These are phyloP conservation scores for Odontarrhena argentea DNA, from an alignment of 345 rosid genomes.

Conservation along the genomic window DNA sequence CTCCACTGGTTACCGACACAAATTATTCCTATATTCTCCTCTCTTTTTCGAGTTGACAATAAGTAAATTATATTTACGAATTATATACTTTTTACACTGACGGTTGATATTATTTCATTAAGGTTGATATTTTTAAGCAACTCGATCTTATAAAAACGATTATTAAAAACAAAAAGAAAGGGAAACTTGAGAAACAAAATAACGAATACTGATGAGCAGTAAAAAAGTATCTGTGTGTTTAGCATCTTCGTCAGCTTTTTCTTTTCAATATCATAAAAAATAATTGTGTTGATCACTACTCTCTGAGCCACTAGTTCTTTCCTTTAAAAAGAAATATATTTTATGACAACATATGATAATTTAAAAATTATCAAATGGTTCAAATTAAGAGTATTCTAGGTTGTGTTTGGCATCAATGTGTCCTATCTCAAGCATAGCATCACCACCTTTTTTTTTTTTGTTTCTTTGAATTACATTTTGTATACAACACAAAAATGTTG, in stretches of 20 bases:
- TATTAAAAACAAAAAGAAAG: conserved; percentile 18
- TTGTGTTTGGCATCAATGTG: conserved; percentile 9
- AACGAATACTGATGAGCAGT: conserved; percentile 36
- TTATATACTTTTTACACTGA: conserved; percentile 8
- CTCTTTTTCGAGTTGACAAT: neutral
- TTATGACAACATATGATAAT: neutral
- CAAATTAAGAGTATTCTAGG: conserved; percentile 17
- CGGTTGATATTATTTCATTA: conserved; percentile 26
- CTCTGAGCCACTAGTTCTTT: conserved; percentile 27
- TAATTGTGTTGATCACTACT: conserved; percentile 37
- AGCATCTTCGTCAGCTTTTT: conserved; percentile 43
- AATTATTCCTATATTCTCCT: neutral
- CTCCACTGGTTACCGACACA: neutral
- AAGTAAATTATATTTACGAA: neutral
- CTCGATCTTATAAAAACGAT: conserved; percentile 19
- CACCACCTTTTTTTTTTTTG: neutral
- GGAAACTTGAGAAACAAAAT: conserved; percentile 36
- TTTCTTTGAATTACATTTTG: neutral
- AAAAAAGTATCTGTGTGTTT: conserved; percentile 25
- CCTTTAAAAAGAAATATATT: conserved; percentile 6
- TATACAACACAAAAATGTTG: neutral
- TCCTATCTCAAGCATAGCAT: conserved; percentile 16
- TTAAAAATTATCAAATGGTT: neutral
- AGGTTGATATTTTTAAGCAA: conserved; percentile 25
- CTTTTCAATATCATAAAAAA: conserved; percentile 8